Conservation (phyloP, 176 grass and related monocot species). For the Aegilops longissima region DNA sequence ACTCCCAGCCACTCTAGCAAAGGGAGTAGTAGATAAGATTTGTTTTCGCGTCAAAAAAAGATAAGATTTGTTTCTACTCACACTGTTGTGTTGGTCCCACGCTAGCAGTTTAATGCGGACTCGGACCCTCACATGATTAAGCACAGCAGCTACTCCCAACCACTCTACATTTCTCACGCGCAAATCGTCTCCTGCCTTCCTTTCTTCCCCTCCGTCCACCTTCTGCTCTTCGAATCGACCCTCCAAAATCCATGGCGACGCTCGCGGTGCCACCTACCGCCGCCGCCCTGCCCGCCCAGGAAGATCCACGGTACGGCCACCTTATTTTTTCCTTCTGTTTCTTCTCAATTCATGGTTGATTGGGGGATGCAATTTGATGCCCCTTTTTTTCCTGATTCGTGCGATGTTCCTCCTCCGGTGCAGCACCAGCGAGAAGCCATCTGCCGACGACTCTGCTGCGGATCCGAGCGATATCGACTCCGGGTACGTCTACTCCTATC, state of each 20-base stretch:
- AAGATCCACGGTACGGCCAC: slow-evolving; percentile 2
- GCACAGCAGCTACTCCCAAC: slow-evolving; percentile 9
- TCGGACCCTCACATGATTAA: background rate
- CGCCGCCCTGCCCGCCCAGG: slow-evolving; percentile 4
- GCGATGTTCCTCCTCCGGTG: background rate
- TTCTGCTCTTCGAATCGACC: background rate
- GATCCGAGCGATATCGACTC: slow-evolving; percentile 38
- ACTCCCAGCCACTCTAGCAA: no score
- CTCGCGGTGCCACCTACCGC: slow-evolving; percentile 15
- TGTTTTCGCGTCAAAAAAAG: background rate
- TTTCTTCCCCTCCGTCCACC: slow-evolving; percentile 25
- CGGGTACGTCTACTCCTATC: slow-evolving; percentile 11
- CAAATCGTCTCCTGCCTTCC: slow-evolving; percentile 17
- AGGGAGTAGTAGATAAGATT: background rate
- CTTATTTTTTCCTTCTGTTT: background rate
- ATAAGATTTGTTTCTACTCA: background rate
- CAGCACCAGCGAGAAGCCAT: background rate
- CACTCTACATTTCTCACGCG: background rate
- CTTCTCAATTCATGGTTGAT: background rate
- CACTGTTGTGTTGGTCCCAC: background rate
- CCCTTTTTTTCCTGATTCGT: background rate
- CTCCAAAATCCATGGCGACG: slow-evolving; percentile 37
- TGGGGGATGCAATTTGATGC: background rate
- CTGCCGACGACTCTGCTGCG: background rate
- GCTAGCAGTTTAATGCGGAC: slow-evolving; percentile 17